Base-by-base conservation (phyloP, 768 basidiomycete genomes). In the Lentinula sp. region DNA sequence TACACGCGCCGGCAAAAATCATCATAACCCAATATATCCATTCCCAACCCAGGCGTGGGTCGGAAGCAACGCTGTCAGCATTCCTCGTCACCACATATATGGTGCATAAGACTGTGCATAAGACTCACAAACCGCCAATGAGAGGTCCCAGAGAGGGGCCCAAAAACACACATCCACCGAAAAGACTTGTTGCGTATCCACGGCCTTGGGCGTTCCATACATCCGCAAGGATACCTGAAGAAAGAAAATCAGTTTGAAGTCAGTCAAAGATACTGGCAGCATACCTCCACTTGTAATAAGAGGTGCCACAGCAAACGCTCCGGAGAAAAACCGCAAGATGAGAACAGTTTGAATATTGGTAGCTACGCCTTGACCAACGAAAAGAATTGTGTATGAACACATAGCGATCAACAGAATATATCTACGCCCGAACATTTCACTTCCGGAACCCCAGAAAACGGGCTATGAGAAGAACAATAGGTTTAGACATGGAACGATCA, bases 1-100 rank as follows among this genome's bases (percentile, higher is more conserved):
- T 81, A 67, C 84, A 84, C 5, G 69, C 66, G 0, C 79, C 82
- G 0, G 85, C 81, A 62, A 86, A 84, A 15, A 86, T 81, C 77
- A 86, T 81, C 81, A 83, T 84, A 59, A 87, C 77, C 84, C 86
- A 88, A 73, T 84, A 88, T 1, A 87, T 76, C 83, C 84, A 87
- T 65, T 85, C 67, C 86, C 87, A 91, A 3, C 76, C 79, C 9
- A 79, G 69, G n/a, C 66, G 55, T 62, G 76, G 79, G 50, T 80
- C 71, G 5, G 82, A 71, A 64, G 87, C 81, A 61, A 59, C 48
- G n/a, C 57, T 59, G 20, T 53, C 13, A 32, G 23, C 16, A 12
- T 41, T 32, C 18, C 37, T 12, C 32, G 7, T 59, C 32, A 41
- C 37, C 13, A 6, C 37, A 13, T 39, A 39, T 13, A 9, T 39